Evolutionary conservation across 768 basidiomycete genomes (phyloP).

Genomic region (Tricholoma furcatifolium): DNA sequence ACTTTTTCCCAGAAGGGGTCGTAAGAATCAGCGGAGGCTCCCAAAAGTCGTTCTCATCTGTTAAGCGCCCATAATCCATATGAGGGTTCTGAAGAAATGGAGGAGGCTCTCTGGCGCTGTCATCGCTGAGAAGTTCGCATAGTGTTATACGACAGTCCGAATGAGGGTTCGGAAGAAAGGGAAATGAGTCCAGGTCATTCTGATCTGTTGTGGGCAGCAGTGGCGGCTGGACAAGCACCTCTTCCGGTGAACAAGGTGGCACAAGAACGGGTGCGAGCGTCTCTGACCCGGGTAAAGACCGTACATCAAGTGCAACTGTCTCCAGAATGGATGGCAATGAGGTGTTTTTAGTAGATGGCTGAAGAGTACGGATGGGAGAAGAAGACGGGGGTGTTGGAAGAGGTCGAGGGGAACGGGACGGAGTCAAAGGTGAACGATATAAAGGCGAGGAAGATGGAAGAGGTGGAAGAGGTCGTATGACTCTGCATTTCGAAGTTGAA

Average conservation of each 20-base stretch:
- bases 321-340: background rate
- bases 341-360: background rate
- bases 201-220: too few species aligned
- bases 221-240: too few species aligned
- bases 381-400: constrained; percentile 16
- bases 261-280: background rate
- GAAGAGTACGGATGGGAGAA: background rate
- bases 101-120: background rate
- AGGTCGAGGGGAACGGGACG: constrained; percentile 11
- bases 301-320: background rate
- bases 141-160: background rate
- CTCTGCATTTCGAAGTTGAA: background rate
- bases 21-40: background rate
- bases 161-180: background rate
- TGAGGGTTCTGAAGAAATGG: background rate
- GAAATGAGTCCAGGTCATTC: background rate
- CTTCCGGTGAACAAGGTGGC: background rate
- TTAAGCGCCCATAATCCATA: background rate
- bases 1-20: background rate
- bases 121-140: background rate
- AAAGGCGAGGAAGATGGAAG: constrained; percentile 12
- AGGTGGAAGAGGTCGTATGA: constrained; percentile 17
- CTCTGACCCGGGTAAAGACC: background rate
- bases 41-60: background rate
- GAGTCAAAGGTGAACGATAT: constrained; percentile 5